These are phyloP conservation scores for Auriscalpium orientale DNA, from an alignment of 768 basidiomycete species.

Conservation along the genomic window DNA sequence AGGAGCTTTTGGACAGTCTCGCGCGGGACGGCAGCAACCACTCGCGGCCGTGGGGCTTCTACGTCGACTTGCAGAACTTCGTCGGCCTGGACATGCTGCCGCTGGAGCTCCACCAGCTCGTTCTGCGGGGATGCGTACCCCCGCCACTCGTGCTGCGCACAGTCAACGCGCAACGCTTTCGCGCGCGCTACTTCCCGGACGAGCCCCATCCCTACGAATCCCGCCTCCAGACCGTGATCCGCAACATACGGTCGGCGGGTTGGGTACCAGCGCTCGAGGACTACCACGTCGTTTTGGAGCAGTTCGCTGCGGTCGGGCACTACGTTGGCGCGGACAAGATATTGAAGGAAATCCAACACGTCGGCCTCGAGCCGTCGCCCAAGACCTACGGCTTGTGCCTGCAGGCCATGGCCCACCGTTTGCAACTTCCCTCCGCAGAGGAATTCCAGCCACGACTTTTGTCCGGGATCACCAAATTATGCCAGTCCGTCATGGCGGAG, in stretches of 20 bases:
- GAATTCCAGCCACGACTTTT: conserved; percentile 28
- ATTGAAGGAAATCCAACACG: conserved; percentile 46
- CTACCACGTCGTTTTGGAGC: conserved; percentile 67
- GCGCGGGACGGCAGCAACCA: conserved; percentile 20
- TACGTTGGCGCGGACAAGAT: conserved; percentile 51
- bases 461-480: conserved; percentile 38
- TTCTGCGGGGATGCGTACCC: conserved; percentile 60
- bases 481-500: conserved; percentile 44
- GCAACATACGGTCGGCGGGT: conserved; percentile 57
- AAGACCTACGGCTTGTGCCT: conserved; percentile 57
- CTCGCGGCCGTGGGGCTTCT: conserved; percentile 56
- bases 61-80: conserved; percentile 47
- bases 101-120: conserved; percentile 57
- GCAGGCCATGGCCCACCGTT: conserved; percentile 63
- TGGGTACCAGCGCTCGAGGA: conserved; percentile 44
- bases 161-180: conserved; percentile 34
- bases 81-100: conserved; percentile 46
- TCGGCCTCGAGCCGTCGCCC: conserved; percentile 38
- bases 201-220: conserved; percentile 52
- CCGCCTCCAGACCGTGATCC: conserved; percentile 60
- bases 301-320: conserved; percentile 74
- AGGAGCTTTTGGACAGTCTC: conserved; percentile 11
- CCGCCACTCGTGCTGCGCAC: conserved; percentile 37
- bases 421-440: conserved; percentile 48
- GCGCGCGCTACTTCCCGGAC: conserved; percentile 27